Base-by-base conservation (phyloP, 768 basidiomycete genomes). In the Termitomyces sp. region DNA sequence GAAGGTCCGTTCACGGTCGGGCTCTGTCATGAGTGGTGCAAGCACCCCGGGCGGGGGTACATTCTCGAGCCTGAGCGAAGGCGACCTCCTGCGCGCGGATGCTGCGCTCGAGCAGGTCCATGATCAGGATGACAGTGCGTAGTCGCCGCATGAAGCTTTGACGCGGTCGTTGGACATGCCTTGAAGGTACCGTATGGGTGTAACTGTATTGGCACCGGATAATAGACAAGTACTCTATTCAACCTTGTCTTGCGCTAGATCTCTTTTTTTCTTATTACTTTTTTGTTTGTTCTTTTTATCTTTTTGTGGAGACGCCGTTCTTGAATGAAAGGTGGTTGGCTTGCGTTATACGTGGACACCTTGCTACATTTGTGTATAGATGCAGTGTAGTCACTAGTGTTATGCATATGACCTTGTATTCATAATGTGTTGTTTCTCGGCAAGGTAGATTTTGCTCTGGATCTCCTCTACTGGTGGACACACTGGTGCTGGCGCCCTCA, bases 31-130 rank as follows among this genome's bases (percentile, higher is more conserved):
- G 67, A 83, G 81, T 53, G 81, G 81, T 13, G 78, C 74, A 3
- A 95, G 91, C 69, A 97, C 96, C 8, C 93, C 93, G 0, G 95
- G 93, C 1, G 91, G 89, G n/a, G 87, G 87, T 5, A 77, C 79
- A 28, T 88, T 86, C 67, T 84, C 84, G 67, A 93, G 87, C 63
- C 73, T 97, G 56, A 94, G 88, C 69, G 96, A 98, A 74, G 79
- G 86, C 54, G 96, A 98, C 71, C 73, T 98, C 65, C 81, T 80
- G 68, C 83, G 83, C 74, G 96, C 95, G 4, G 95, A 98, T 65
- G 91, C 87, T 10, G 95, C 93, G 2, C 81, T 98, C 55, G 89
- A 82, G 67, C 82, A 86, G 32, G 67, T 68, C n/a, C 63, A 64
- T 23, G 61, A 41, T 38, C 20, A 38, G 4, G 53, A 63, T 18